Base-by-base conservation (phyloP, 495 filamentous ascomycete genomes). In the Penicillium waksmanii region DNA sequence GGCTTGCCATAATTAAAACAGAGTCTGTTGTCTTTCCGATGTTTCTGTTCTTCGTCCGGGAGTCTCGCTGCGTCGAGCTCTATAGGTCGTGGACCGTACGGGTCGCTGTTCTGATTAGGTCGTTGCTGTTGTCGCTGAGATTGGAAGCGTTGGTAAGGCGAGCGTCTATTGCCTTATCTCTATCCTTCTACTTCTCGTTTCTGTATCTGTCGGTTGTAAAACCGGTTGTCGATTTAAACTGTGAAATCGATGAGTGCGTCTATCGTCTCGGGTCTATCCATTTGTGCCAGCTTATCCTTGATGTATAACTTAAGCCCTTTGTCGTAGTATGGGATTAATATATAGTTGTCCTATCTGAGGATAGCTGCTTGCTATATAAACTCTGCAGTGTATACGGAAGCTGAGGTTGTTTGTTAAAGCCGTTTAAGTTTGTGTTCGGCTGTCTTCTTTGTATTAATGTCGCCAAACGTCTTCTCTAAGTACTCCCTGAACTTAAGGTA, bases 51-150 rank as follows among this genome's bases (percentile, higher is more conserved):
- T 34, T 51, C 21, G 1, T n/a, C 9, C 3, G 25, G 48, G 6
- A 51, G 48, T 34, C 48, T 51, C n/a, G 21, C 48, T n/a, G 21
- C 21, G 8, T 51, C 48, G 19, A 51, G 48, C 48, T 51, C 48
- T 3, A 51, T 51, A 2, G 21, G 48, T 51, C 25, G 21, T 51
- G 48, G 48, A 31, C 48, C 11, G 9, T 51, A 51, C 9, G 21
- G 48, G 8, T 15, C 25, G 9, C 48, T 51, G 21, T 48, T 13
- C 11, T 7, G 35, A 5, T 38, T 38, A 15, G 10, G 10, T 15
- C 4, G 35, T 5, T 38, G 35, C 0, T 38, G 10, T 8, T 38
- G 35, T 15, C 13, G 35, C 4, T 15, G 35, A 38, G 35, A 7
- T 3, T 38, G 10, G 13, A 12, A 12, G 0, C 35, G 35, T 1